phyloP scores from a whole-genome alignment of 257 asterid genomes.

The Solanum lycopersicoides region DNA sequence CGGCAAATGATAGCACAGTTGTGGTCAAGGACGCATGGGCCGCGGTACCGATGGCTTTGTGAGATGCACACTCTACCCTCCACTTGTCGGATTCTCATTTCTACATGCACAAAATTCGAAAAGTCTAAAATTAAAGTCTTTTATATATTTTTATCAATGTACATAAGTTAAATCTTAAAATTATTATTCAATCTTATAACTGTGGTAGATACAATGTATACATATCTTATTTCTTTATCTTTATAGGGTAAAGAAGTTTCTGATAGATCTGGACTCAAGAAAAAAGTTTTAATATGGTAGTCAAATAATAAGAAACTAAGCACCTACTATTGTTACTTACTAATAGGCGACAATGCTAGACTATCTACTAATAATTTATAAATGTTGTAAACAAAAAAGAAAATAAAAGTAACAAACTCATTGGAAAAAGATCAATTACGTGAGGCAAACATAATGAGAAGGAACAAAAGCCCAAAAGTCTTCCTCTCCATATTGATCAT shows the following conservation, averaged over 20 bases:
- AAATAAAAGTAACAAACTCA: neutral
- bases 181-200: no score
- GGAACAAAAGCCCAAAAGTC: slow-evolving; percentile 16
- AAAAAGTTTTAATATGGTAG: no score
- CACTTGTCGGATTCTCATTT: neutral
- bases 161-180: neutral
- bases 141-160: neutral
- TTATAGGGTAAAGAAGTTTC: neutral
- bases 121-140: neutral
- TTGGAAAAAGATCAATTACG: slow-evolving; percentile 3
- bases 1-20: slow-evolving; percentile 17
- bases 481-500: slow-evolving; percentile 1
- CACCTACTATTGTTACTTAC: neutral
- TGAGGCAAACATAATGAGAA: slow-evolving; percentile 18
- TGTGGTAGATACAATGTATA: accelerated
- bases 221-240: neutral
- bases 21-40: slow-evolving; percentile 2
- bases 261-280: neutral
- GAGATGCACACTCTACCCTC: slow-evolving; percentile 12
- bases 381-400: neutral
- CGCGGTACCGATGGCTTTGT: slow-evolving; percentile 9
- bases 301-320: no score
- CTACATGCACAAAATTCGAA: neutral
- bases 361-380: neutral
- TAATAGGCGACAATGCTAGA: neutral